These are phyloP conservation scores for Cercophora newfieldiana DNA, from an alignment of 495 filamentous ascomycete genomes.

Conservation along the genomic window DNA sequence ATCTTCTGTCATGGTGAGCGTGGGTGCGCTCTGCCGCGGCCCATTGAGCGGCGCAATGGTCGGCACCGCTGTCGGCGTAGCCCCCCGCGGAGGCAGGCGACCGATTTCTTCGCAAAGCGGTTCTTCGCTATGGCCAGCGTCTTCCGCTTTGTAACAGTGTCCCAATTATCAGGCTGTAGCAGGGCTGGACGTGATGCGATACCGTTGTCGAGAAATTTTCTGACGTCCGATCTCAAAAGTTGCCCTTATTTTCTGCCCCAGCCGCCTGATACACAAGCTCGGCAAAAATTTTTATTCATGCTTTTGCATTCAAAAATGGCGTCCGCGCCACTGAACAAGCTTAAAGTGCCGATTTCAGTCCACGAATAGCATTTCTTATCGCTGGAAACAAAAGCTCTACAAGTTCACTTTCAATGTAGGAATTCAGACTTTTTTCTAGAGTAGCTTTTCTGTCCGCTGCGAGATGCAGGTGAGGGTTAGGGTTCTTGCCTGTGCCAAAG, in stretches of 20 bases:
- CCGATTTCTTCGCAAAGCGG: neutral
- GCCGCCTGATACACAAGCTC: constrained; percentile 43
- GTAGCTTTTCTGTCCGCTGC: no score
- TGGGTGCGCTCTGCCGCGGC: neutral
- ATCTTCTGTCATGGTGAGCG: constrained; percentile 23
- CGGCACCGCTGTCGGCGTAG: neutral
- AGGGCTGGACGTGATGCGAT: constrained; percentile 8
- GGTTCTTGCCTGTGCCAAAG: neutral
- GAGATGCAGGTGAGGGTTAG: neutral
- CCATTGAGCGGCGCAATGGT: constrained; percentile 18
- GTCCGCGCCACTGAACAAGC: neutral
- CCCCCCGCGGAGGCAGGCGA: neutral
- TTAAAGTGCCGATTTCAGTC: neutral
- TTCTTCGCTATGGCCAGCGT: neutral
- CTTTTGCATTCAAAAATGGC: neutral
- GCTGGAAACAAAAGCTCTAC: neutral
- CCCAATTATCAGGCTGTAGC: constrained; percentile 7
- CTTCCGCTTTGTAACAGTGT: neutral
- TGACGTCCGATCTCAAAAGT: constrained; percentile 40
- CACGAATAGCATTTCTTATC: neutral
- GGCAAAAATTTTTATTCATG: constrained; percentile 13
- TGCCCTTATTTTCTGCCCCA: constrained; percentile 51
- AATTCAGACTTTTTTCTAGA: neutral
- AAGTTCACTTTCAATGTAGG: neutral
- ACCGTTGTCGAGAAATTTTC: constrained; percentile 39